Base-by-base conservation (phyloP, 2,329 filamentous ascomycete species). In the Talaromyces funiculosus region DNA sequence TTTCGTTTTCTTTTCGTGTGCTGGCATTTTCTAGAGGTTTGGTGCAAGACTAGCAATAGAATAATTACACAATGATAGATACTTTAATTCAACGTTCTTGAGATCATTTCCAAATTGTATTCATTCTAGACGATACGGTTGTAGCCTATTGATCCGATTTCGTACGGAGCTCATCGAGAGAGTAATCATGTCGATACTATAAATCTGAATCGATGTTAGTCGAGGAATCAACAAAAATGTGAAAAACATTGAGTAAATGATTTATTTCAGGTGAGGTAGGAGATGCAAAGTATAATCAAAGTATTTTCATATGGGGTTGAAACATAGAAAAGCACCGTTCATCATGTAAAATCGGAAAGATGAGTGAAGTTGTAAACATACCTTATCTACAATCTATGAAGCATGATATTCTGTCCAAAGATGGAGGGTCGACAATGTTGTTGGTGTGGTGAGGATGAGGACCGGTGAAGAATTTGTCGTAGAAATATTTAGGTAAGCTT, bases 241-340 rank as follows among this genome's bases (percentile, higher is more conserved):
- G 9, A 49, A 35, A 10, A 20, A 8, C 7, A 3, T 20, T 1
- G 4, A 22, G 0, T 16, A 6, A 12, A 35, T 10, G 10, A 33
- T 7, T 3, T 51, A 12, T 51, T 35, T 40, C 51, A 54, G 33
- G 31, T 61, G 60, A 61, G 54, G 60, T 58, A 61, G 18, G 42
- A 63, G 64, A 72, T 72, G 69, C 69, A 64, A 65, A 65, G 37
- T 64, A 65, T 59, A 68, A 72, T 68, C 68, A 72, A 68, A 53
- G 65, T 64, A 64, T 64, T 67, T 58, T 73, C 67, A 73, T 68
- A 73, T 74, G 72, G 70, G 72, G 71, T 74, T 74, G 71, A 74
- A 73, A 74, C 71, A 74, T 71, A 71, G 66, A 65, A 68, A 65
- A 65, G 70, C 71, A 74, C 69, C 68, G 67, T 71, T 70, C 70